Percentiles rank a stretch among this genome's conserved stretches.
phyloP scores from a whole-genome alignment of 306 rosid genomes.

The Malus asiatica region DNA sequence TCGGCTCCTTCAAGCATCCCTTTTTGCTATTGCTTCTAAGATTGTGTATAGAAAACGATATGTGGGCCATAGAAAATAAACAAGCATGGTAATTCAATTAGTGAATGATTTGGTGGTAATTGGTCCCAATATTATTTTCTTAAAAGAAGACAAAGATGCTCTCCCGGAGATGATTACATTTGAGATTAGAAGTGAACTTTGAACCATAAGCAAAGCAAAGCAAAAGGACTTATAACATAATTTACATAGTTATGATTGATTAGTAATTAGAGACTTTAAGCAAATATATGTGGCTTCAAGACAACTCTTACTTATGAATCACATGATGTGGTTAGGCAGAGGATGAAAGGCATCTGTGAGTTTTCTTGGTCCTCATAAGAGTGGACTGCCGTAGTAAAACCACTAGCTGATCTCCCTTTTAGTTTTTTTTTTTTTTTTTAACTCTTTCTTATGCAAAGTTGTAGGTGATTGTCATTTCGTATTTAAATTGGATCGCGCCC shows the following conservation, averaged over 20 bases:
- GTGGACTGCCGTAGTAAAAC: too few relatives aligned
- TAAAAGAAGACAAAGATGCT: conserved; percentile 2
- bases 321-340: too few relatives aligned
- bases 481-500: too few relatives aligned
- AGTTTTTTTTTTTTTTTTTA: too few relatives aligned
- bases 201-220: conserved; percentile 26
- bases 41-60: neutral
- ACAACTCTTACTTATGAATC: too few relatives aligned
- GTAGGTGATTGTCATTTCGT: too few relatives aligned
- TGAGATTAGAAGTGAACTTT: conserved; percentile 4
- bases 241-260: neutral
- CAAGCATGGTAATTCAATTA: too few relatives aligned
- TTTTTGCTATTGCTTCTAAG: neutral
- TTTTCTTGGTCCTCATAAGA: too few relatives aligned
- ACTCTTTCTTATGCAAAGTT: too few relatives aligned
- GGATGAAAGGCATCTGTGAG: too few relatives aligned
- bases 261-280: neutral
- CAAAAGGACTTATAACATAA: neutral
- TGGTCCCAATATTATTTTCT: neutral
- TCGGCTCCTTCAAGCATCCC: conserved; percentile 14
- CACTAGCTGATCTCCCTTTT: too few relatives aligned
- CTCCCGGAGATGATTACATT: neutral
- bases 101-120: neutral
- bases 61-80: neutral
- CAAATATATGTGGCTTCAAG: neutral